phyloP scores from a whole-genome alignment of 345 rosid species.

The Sonneratia alba region DNA sequence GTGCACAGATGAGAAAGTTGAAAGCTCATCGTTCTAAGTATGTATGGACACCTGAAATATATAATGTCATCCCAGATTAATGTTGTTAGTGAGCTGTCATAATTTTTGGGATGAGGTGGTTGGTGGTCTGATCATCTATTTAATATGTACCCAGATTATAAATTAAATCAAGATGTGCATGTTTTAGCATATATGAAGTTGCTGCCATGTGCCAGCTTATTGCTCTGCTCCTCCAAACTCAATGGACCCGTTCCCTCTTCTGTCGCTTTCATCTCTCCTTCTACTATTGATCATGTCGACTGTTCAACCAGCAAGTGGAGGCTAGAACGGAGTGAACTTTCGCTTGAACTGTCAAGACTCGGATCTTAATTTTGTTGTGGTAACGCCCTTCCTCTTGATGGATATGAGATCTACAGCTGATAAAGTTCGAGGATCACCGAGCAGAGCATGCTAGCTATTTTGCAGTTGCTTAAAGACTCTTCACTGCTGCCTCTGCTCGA shows the following conservation, averaged over 20 bases:
- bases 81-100: background rate
- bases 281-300: no score
- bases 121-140: background rate
- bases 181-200: background rate
- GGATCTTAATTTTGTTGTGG: no score
- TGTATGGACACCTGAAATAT: background rate
- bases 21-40: background rate
- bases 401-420: no score
- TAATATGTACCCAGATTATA: background rate
- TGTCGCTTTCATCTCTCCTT: no score
- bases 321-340: no score
- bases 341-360: no score
- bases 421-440: no score
- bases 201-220: background rate
- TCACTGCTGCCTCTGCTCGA: background rate
- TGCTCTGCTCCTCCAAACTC: background rate
- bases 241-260: no score
- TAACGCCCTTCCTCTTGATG: no score
- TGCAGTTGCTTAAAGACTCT: background rate
- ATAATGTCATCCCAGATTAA: background rate
- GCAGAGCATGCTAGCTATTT: background rate
- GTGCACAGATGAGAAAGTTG: background rate
- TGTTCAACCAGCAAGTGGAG: no score
- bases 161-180: background rate
- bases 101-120: background rate